These are phyloP conservation scores for Aspergillus carbonarius DNA, from an alignment of 2,329 filamentous ascomycete genomes.

Conservation along the genomic window DNA sequence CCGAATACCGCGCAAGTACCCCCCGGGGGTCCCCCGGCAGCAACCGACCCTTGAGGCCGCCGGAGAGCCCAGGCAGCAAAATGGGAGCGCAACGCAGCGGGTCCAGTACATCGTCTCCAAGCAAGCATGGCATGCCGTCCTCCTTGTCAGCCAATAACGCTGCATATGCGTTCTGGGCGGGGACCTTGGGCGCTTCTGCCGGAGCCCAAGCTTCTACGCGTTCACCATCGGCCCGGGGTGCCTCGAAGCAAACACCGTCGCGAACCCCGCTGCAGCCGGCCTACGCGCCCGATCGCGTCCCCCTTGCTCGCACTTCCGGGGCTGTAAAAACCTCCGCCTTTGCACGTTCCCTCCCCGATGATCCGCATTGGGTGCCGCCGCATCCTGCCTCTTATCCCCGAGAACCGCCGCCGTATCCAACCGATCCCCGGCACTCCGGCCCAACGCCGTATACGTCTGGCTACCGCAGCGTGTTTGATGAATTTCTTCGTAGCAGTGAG, in stretches of 20 bases:
- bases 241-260: conserved; percentile 27
- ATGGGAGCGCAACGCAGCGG: conserved; percentile 20
- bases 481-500: conserved; percentile 17
- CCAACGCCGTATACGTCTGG: conserved; percentile 24
- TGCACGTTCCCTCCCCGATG: conserved; percentile 49
- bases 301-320: conserved; percentile 37
- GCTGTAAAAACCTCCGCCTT: conserved; percentile 37
- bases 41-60: conserved; percentile 20
- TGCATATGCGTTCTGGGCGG: conserved; percentile 51
- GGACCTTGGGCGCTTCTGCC: conserved; percentile 40
- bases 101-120: conserved; percentile 11
- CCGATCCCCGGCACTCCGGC: conserved; percentile 30
- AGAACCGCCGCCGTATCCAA: conserved; percentile 32
- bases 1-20: conserved; percentile 13
- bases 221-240: conserved; percentile 19
- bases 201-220: conserved; percentile 7
- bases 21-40: conserved; percentile 7
- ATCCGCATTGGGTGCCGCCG: conserved; percentile 47
- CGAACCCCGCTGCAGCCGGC: conserved; percentile 35
- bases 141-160: conserved; percentile 31
- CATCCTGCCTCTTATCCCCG: conserved; percentile 31
- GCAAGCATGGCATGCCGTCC: conserved; percentile 31
- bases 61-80: conserved; percentile 21
- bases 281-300: conserved; percentile 31
- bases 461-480: conserved; percentile 21